Conservation (phyloP, 352 stramenopile species). For the Globisporangium okanoganense region DNA sequence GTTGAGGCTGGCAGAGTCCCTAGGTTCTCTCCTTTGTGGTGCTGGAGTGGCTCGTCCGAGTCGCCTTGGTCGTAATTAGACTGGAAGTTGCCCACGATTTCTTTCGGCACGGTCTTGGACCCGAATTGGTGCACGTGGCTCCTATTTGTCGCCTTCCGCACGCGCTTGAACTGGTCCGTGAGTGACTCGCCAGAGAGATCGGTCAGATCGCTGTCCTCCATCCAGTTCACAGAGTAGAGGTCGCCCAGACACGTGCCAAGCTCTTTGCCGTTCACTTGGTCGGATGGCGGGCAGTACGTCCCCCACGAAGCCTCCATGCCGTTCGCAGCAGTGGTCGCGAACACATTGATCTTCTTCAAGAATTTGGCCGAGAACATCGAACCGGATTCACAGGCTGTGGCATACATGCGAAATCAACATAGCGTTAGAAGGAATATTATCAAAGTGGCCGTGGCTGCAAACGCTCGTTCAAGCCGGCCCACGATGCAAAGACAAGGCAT, state of each 20-base stretch:
- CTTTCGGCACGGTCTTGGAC: constrained; percentile 42
- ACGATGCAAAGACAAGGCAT: neutral
- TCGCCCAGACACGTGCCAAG: constrained; percentile 86
- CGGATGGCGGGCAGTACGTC: constrained; percentile 84
- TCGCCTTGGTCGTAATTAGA: constrained; percentile 62
- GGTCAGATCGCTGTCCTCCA: constrained; percentile 87
- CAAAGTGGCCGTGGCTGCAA: neutral
- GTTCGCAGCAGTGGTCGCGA: constrained; percentile 88
- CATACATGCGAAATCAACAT: neutral
- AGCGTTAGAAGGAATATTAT: too few species aligned
- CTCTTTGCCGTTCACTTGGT: constrained; percentile 61
- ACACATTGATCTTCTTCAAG: constrained; percentile 82
- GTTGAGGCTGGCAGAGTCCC: neutral
- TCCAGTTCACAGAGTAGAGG: constrained; percentile 90
- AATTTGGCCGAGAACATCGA: constrained; percentile 86
- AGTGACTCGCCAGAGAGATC: constrained; percentile 78
- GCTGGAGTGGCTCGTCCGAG: constrained; percentile 13
- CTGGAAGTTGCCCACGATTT: constrained; percentile 85
- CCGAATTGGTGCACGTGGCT: constrained; percentile 85
- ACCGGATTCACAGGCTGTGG: constrained; percentile 85
- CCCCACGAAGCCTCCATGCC: constrained; percentile 85
- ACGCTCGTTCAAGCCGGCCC: neutral
- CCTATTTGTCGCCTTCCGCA: constrained; percentile 73
- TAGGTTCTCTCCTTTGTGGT: neutral
- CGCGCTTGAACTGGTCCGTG: constrained; percentile 60